Base-by-base conservation (phyloP, 441 rosid species). In the Erodium texanum region DNA sequence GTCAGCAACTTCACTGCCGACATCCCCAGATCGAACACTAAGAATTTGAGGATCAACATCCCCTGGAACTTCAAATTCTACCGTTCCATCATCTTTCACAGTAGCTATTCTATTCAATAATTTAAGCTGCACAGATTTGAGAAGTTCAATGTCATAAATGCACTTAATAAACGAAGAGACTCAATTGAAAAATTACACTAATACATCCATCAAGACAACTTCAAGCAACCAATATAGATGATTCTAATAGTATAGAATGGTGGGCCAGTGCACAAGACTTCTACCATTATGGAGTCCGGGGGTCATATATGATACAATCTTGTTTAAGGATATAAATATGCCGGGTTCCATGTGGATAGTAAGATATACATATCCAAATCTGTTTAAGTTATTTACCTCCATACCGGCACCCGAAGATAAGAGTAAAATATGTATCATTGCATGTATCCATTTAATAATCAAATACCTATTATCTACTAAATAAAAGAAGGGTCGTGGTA, bases 81-180 rank as follows among this genome's bases (percentile, higher is more conserved):
- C 97, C 0, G 98, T 90, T 71, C 99, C 99, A 77, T 94, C 85
- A 84, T 87, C 86, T 83, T 92, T 92, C 63, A 94, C 92, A n/a
- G 99, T 94, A 73, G 97, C 96, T 79, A 94, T 85, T 80, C 97
- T 86, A 66, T 86, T 91, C 77, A 94, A 71, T 82, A 94, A 80
- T 75, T 84, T 79, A 68, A 87, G 83, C 97, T 91, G 92, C 92
- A 82, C 72, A 68, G 62, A 41, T 77, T 75, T 59, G 64, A 77
- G 68, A 64, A 67, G 7, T 50, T 50, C 56, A 15, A 50, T 50
- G 19, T 15, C 18, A 50, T 50, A 3, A 6, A n/a, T 4, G 19
- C 56, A 50, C 16, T 50, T 50, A 3, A 50, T 10, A 15, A 38
- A 50, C 3, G 19, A 50, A 50, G 4, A 16, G 5, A 66, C 48